Evolutionary conservation across 768 basidiomycete genomes (phyloP), one percentile per base, ranked within the genome.

Genomic region (Pulveroboletus sp.): DNA sequence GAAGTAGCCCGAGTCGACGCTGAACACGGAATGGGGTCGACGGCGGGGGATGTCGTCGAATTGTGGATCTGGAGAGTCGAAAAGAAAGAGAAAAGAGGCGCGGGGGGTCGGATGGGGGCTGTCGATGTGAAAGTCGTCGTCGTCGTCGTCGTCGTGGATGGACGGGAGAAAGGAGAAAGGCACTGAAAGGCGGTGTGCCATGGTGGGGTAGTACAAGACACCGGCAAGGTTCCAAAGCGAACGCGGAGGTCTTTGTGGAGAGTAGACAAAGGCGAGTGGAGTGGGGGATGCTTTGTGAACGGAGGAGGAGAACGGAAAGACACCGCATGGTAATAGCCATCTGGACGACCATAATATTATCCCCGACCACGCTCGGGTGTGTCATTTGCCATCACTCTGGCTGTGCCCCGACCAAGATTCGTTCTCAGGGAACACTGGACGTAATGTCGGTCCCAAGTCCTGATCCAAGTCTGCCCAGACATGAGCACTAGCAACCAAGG

Each of bases 1-100:
- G 10, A 62, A 64, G 58, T 62, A 69, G 11, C 60, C 64, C 4
- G 64, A 69, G 47, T 68, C 67, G 9, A 62, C 24, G 19, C 68
- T 64, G 35, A 38, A 33, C 7, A 60, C 8, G 17, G 68, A 66
- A 36, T 20, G 43, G 4, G 54, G 50, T 9, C 62, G 68, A 25
- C 16, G 43, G 31, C 7, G 40, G 37, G 24, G 34, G 34, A 50
- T 42, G 37, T 52, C 27, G n/a, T 43, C 21, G 33, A 27, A 23
- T 1, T 21, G 52, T 2, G 53, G 27, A 9, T 25, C 40, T 13
- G 46, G 23, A 29, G 38, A 19, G 34, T 56, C 53, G 23, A 46
- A 25, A 23, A 23, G 40, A 20, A 45, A 25, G 11, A 53, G 33
- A 20, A 57, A 51, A 1, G 65, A 69, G 2, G 57, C 44, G 9